Percentiles rank a stretch among this genome's conserved stretches.
These are phyloP conservation scores for Suillus weaverae DNA, from an alignment of 768 basidiomycete genomes.

Conservation along the genomic window DNA sequence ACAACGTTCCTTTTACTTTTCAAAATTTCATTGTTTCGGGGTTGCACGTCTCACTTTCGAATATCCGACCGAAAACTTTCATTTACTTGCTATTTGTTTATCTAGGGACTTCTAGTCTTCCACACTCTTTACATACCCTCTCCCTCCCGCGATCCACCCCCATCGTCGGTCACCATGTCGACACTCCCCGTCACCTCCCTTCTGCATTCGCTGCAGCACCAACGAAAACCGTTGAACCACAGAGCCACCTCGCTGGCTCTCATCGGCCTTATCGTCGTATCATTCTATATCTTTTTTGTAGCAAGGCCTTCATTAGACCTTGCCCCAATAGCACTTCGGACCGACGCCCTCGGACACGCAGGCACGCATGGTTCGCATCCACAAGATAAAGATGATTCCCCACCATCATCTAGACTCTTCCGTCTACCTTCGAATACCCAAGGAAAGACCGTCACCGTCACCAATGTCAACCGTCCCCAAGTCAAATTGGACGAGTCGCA, in stretches of 20 bases:
- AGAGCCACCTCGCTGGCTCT: slow-evolving; percentile 57
- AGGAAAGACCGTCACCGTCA: slow-evolving; percentile 15
- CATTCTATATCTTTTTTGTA: slow-evolving; percentile 56
- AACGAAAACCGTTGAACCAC: slow-evolving; percentile 45
- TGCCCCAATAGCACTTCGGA: slow-evolving; percentile 36
- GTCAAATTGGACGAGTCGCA: slow-evolving; percentile 51
- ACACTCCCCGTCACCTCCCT: slow-evolving; percentile 32
- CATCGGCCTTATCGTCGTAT: slow-evolving; percentile 48
- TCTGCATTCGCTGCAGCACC: slow-evolving; percentile 34
- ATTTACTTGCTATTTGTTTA: slow-evolving; percentile 13
- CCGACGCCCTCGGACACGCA: slow-evolving; percentile 29
- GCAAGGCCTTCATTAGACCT: slow-evolving; percentile 42
- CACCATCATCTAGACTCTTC: slow-evolving; percentile 35
- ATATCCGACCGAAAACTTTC: background rate
- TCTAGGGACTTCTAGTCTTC: background rate
- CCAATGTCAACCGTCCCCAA: slow-evolving; percentile 32
- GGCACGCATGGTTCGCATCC: slow-evolving; percentile 25
- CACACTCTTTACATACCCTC: slow-evolving; percentile 8
- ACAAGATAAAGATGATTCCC: slow-evolving; percentile 16
- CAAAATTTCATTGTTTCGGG: background rate
- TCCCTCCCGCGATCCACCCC: slow-evolving; percentile 14
- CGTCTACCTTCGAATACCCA: slow-evolving; percentile 9
- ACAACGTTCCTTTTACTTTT: background rate
- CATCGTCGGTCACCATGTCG: slow-evolving; percentile 18
- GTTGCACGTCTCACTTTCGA: background rate